Evolutionary conservation across 2,329 filamentous ascomycete species (phyloP).

Genomic region (Microcyclospora pomicola): DNA sequence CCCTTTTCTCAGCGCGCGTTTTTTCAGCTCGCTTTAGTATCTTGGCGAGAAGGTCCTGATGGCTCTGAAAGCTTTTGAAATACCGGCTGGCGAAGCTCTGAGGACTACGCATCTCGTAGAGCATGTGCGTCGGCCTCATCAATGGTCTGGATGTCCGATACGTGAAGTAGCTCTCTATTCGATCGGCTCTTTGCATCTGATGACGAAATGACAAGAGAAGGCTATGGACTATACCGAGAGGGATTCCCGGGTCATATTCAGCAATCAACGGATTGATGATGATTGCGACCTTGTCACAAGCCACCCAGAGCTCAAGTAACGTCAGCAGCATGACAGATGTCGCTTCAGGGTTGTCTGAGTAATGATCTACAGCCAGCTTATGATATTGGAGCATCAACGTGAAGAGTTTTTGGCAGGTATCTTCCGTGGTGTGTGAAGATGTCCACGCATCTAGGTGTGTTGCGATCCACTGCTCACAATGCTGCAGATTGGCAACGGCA

Average conservation of each 20-base stretch:
- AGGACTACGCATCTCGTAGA: slow-evolving; percentile 26
- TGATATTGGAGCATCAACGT: slow-evolving; percentile 10
- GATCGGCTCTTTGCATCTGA: slow-evolving; percentile 39
- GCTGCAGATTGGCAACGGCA: slow-evolving; percentile 6
- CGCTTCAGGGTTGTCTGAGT: slow-evolving; percentile 34
- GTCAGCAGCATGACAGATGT: slow-evolving; percentile 41
- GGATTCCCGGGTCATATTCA: slow-evolving; percentile 40
- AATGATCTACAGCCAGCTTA: slow-evolving; percentile 18
- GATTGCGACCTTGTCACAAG: slow-evolving; percentile 39
- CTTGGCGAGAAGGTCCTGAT: slow-evolving; percentile 11
- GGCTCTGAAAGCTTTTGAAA: slow-evolving; percentile 22
- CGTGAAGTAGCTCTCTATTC: slow-evolving; percentile 38
- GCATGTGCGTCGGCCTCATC: slow-evolving; percentile 28
- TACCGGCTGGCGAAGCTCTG: slow-evolving; percentile 33
- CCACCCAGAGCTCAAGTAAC: slow-evolving; percentile 44
- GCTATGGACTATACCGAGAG: slow-evolving; percentile 37
- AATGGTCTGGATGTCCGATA: slow-evolving; percentile 19
- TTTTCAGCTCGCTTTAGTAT: slow-evolving; percentile 25
- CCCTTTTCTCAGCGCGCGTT: slow-evolving; percentile 23
- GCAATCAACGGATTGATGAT: slow-evolving; percentile 33
- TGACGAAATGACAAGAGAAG: slow-evolving; percentile 36
- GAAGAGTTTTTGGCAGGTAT: slow-evolving; percentile 3
- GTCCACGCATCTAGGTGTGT: slow-evolving; percentile 8
- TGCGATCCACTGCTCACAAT: slow-evolving; percentile 11
- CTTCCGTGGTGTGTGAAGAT: background rate